These are phyloP conservation scores for Epichloe brachyelytri DNA, from an alignment of 2,329 filamentous ascomycete genomes.

Conservation along the genomic window DNA sequence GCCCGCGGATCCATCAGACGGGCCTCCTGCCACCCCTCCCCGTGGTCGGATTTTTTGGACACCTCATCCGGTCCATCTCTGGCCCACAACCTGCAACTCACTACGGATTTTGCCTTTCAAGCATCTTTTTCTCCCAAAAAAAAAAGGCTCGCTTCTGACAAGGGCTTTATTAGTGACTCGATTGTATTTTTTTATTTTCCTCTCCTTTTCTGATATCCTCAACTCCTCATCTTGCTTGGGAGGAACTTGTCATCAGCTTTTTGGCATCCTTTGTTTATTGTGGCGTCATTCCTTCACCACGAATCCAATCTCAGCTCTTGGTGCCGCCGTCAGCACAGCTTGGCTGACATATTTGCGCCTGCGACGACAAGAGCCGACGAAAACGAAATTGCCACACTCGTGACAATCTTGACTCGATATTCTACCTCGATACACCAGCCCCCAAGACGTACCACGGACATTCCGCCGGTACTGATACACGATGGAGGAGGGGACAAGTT, in stretches of 20 bases:
- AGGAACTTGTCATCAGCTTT: not conserved
- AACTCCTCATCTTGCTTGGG: not conserved
- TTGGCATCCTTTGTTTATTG: not conserved
- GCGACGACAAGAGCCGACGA: not conserved
- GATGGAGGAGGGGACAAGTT: conserved; percentile 22
- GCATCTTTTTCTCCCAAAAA: not conserved
- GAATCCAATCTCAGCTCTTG: not conserved
- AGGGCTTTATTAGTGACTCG: not conserved
- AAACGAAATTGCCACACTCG: not conserved
- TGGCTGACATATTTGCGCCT: not conserved
- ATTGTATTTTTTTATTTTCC: not conserved
- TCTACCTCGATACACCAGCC: not conserved
- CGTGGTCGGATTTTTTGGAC: not conserved
- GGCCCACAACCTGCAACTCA: not conserved
- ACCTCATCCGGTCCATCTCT: not conserved
- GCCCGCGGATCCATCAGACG: no score
- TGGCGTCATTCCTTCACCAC: not conserved
- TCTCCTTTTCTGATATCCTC: not conserved
- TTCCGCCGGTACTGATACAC: not conserved
- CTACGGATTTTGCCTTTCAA: not conserved
- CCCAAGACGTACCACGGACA: not conserved
- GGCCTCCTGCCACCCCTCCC: no score
- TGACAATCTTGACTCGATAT: not conserved
- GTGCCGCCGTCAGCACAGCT: not conserved
- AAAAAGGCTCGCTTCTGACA: not conserved